phyloP scores from a whole-genome alignment of 2,329 filamentous ascomycete species.

The Basipetospora chlamydospora region DNA sequence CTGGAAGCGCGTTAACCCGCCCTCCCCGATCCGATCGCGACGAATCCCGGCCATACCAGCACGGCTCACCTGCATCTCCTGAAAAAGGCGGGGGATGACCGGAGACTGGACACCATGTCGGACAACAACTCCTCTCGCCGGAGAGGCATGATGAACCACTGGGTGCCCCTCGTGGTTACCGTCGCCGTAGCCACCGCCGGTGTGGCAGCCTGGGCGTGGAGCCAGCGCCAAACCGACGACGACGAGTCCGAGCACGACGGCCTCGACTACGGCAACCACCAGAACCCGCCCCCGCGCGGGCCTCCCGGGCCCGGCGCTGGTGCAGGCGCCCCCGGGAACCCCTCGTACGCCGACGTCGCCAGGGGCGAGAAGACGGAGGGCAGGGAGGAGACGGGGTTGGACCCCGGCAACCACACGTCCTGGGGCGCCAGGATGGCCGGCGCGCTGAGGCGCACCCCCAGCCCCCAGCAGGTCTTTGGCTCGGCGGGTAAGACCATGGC shows the following conservation, averaged over 20 bases:
- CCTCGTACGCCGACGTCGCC: too few relatives aligned
- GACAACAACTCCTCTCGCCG: conserved; percentile 44
- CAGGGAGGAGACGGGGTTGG: conserved; percentile 9
- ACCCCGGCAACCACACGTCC: conserved; percentile 13
- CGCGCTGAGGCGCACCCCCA: conserved; percentile 67
- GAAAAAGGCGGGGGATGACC: too few relatives aligned
- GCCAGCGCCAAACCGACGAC: conserved; percentile 67
- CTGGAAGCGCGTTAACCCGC: too few relatives aligned
- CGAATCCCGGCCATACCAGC: too few relatives aligned
- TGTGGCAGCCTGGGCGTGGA: conserved; percentile 86
- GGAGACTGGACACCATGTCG: too few relatives aligned
- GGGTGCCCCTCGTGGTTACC: conserved; percentile 77
- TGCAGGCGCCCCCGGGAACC: conserved; percentile 16
- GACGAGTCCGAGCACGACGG: conserved; percentile 42
- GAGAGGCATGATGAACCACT: conserved; percentile 60
- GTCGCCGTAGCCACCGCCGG: conserved; percentile 78
- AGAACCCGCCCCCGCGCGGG: too few relatives aligned
- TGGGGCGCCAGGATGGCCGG: conserved; percentile 69
- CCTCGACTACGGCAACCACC: conserved; percentile 30
- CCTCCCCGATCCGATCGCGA: too few relatives aligned
- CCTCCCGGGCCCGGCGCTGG: conserved; percentile 20
- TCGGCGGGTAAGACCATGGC: conserved; percentile 67
- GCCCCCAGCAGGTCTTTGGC: conserved; percentile 78
- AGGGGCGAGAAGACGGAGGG: not conserved
- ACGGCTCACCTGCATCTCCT: too few relatives aligned